Base-by-base conservation (phyloP, 176 grass and related monocot genomes). In the Pontederia crassipes region DNA sequence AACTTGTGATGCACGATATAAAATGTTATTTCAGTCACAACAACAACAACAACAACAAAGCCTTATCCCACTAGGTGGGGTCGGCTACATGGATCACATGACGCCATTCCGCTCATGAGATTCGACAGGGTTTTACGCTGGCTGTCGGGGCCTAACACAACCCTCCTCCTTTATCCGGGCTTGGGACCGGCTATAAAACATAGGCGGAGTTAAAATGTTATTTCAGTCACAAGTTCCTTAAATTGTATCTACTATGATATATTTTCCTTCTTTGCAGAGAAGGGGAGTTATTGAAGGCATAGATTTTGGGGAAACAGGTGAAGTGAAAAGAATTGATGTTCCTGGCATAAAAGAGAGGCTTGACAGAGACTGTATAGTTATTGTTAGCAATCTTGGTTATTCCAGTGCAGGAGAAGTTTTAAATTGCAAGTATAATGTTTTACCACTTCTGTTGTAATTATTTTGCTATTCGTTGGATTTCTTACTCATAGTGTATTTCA, bases 271-370 rank as follows among this genome's bases (percentile, higher is more conserved):
- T 69, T 66, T 61, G 28, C 80, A 88, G 85, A 83, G 80, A 57
- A 71, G 85, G 75, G 85, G 85, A 45, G 80, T 83, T 71, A 77
- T 80, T 74, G 65, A 66, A 74, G 80, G 77, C n/a, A 66, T 80
- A 62, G 85, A 88, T 59, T 88, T 80, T 77, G 85, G 85, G 67
- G 79, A 75, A 66, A 88, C 85, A 20, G 89, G 92, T 61, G 92
- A 96, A 90, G 92, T 96, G 60, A 96, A 96, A 67, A 87, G 83
- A 76, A 82, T 96, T 72, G 78, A 96, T 69, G 87, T 82, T 76
- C 77, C 83, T 17, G 78, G 69, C 28, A 83, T 83, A 55, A 68
- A 17, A 73, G 74, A 83, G 67, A 83, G 80, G 64, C 63, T 83
- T 12, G 74, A 83, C 17, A 68, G 52, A 26, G 80, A 74, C 70